Conservation (phyloP, 306 rosid genomes). For the Malus fusca region DNA sequence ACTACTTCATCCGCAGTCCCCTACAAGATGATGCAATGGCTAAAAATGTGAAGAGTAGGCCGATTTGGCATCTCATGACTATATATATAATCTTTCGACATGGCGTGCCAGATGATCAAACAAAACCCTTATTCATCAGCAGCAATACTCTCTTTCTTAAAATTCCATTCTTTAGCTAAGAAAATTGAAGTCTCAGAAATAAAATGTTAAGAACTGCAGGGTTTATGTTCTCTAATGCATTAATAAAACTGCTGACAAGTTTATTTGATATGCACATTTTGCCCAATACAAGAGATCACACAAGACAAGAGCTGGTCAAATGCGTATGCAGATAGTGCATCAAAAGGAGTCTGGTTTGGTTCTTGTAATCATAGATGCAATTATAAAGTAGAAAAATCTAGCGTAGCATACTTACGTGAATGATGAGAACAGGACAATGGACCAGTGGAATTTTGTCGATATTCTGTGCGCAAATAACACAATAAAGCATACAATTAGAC, state of each 20-base stretch:
- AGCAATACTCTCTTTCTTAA: background rate
- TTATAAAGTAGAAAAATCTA: constrained; percentile 9
- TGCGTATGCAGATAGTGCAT: too few species aligned
- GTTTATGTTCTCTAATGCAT: background rate
- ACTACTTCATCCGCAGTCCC: constrained; percentile 94
- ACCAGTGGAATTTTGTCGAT: constrained; percentile 82
- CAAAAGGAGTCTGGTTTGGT: too few species aligned
- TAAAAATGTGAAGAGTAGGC: constrained; percentile 5
- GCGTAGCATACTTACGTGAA: constrained; percentile 62
- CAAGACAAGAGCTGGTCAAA: too few species aligned
- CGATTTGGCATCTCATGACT: background rate
- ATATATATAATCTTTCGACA: background rate
- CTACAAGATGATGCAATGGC: constrained; percentile 31
- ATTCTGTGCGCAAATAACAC: constrained; percentile 50
- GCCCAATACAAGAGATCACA: too few species aligned
- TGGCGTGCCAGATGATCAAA: background rate
- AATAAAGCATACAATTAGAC: constrained; percentile 7
- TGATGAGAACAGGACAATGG: constrained; percentile 81
- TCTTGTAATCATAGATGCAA: background rate
- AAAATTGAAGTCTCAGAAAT: background rate
- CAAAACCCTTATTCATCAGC: background rate
- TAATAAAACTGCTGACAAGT: background rate
- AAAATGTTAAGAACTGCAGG: background rate
- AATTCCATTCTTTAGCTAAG: background rate
- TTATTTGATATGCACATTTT: background rate